A percentile compares a stretch with the other conserved stretches of the same genome.
Evolutionary conservation across 2,329 filamentous ascomycete genomes (phyloP).

Genomic region (Aspergillus unguis): DNA sequence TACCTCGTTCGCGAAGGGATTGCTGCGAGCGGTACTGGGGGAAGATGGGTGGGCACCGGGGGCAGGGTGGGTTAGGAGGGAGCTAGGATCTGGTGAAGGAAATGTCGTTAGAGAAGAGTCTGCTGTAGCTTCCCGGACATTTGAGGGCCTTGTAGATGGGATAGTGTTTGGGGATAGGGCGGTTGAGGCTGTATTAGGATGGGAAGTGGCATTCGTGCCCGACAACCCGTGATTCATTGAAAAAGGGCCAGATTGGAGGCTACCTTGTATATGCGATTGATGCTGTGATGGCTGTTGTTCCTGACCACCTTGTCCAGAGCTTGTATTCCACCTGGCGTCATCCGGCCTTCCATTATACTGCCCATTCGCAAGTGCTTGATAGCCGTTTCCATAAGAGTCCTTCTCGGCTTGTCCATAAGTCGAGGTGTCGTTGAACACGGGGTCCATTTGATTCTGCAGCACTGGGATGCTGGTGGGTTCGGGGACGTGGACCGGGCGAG

Average conservation of each 20-base stretch:
- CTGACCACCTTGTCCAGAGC: conserved; percentile 19
- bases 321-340: conserved; percentile 14
- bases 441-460: conserved; percentile 69
- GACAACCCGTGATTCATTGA: conserved; percentile 23
- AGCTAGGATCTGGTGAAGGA: conserved; percentile 26
- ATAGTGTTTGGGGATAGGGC: conserved; percentile 17
- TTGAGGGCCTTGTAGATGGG: conserved; percentile 17
- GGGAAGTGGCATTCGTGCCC: conserved; percentile 27
- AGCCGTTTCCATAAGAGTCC: conserved; percentile 20
- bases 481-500: conserved; percentile 65
- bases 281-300: conserved; percentile 12
- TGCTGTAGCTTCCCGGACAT: conserved; percentile 13
- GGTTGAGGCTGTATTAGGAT: conserved; percentile 18
- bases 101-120: conserved; percentile 24
- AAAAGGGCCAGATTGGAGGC: conserved; percentile 29
- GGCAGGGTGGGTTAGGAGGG: conserved; percentile 24
- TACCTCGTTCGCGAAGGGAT: conserved; percentile 30
- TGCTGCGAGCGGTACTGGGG: conserved; percentile 27
- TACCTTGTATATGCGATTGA: conserved; percentile 27
- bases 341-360: conserved; percentile 16
- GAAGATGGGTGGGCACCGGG: conserved; percentile 22
- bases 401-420: conserved; percentile 49
- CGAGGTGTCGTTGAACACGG: conserved; percentile 65
- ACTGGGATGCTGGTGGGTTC: conserved; percentile 68
- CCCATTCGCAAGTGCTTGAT: conserved; percentile 13